These are phyloP conservation scores for Baorangia bicolor DNA, from an alignment of 768 basidiomycete genomes.

Conservation along the genomic window DNA sequence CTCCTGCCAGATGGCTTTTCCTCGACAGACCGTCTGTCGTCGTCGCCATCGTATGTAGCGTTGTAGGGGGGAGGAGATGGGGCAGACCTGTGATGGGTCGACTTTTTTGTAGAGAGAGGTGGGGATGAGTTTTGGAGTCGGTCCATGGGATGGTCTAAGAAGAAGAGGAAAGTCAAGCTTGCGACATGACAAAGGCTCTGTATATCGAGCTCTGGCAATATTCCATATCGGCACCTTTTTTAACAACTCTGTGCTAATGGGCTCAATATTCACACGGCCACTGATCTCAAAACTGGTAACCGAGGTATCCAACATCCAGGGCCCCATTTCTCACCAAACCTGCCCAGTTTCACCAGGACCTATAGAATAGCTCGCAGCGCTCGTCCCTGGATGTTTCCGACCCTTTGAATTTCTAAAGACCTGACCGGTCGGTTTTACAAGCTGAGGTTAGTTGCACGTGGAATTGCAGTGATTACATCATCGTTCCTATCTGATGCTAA, in stretches of 20 bases:
- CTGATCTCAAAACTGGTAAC: slow-evolving; percentile 8
- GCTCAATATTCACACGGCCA: slow-evolving; percentile 30
- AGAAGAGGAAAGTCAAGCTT: slow-evolving; percentile 35
- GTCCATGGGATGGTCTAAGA: slow-evolving; percentile 29
- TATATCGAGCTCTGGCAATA: slow-evolving; percentile 40
- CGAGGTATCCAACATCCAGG: neutral
- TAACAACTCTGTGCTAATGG: slow-evolving; percentile 31
- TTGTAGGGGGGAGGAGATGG: slow-evolving; percentile 10
- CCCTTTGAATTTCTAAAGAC: neutral
- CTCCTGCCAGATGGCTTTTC: slow-evolving; percentile 26
- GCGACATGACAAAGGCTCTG: slow-evolving; percentile 40
- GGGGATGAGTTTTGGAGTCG: slow-evolving; percentile 14
- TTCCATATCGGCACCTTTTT: slow-evolving; percentile 41
- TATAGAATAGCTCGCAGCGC: neutral
- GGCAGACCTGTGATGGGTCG: slow-evolving; percentile 6
- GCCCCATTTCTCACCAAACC: neutral
- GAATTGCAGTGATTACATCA: slow-evolving; percentile 27
- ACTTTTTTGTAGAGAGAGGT: slow-evolving; percentile 12
- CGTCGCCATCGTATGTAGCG: slow-evolving; percentile 18
- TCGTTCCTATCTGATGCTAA: slow-evolving; percentile 25
- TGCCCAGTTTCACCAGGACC: neutral
- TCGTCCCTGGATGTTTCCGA: neutral
- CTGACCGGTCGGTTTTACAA: slow-evolving; percentile 7
- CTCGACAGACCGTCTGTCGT: slow-evolving; percentile 21
- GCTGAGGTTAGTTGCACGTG: slow-evolving; percentile 18